Base-by-base conservation (phyloP, 441 rosid species). In the Biscutella auriculata region DNA sequence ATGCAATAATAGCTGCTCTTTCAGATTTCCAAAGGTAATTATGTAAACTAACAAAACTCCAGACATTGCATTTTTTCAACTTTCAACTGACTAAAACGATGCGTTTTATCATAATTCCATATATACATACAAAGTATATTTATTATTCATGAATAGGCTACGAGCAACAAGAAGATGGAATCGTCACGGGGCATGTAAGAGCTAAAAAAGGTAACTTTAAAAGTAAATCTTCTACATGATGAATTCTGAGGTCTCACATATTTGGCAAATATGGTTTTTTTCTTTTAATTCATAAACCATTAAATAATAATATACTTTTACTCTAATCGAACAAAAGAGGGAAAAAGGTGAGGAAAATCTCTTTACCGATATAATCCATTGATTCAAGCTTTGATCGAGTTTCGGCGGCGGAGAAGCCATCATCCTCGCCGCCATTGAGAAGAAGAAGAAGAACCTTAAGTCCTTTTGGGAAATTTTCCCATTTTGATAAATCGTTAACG, bases 381-480 rank as follows among this genome's bases (percentile, higher is more conserved):
- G 87, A 82, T 70, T 94, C 88, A 32, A 94, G 97, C 71, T 72
- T 78, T 25, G 88, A 84, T 73, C 76, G 82, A 63, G 83, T 79
- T 60, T 85, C 85, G 1, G 70, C 76, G 29, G 88, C 83, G 26
- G 93, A 84, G 66, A 41, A 33, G 15, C 36, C 41, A 26, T 44
- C 46, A n/a, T 35, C 45, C 19, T 9, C 29, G 19, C n/a, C 8
- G 25, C 30, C 41, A 21, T 37, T 57, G 66, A 32, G 65, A 25
- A 82, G 91, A 69, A 90, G 90, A 43, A 90, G 86, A 53, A 94
- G 99, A 66, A 90, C 83, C 67, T 73, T 77, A 65, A 94, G 97
- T 62, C 99, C 99, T 74, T 87, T 94, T 3, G 96, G 99, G 39
- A 94, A 94, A 65, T 81, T 85, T 70, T 85, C 84, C 97, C 97